phyloP scores from a whole-genome alignment of 805 yeast species.

The Teunomyces panamensis region DNA sequence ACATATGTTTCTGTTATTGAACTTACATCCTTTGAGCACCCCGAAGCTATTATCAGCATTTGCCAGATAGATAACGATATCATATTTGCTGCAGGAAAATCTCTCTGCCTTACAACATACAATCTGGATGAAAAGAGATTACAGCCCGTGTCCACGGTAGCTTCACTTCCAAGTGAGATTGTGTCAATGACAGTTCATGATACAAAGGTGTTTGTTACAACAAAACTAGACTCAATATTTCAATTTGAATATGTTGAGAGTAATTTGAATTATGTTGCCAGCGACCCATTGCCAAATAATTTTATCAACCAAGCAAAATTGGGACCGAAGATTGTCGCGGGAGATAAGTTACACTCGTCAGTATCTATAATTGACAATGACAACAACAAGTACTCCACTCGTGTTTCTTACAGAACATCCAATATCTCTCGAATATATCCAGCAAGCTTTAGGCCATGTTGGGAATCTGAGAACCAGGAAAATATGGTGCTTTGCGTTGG shows the following conservation, averaged over 20 bases:
- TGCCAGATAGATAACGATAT: constrained; percentile 32
- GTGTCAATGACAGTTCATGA: constrained; percentile 20
- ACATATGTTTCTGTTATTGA: constrained; percentile 24
- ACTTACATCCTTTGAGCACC: constrained; percentile 29
- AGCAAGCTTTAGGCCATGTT: constrained; percentile 19
- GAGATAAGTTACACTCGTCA: constrained; percentile 36
- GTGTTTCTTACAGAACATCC: constrained; percentile 18
- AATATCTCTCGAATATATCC: constrained; percentile 33
- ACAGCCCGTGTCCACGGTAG: constrained; percentile 22
- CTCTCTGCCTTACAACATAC: constrained; percentile 32
- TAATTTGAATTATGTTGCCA: constrained; percentile 14
- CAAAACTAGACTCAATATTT: constrained; percentile 34
- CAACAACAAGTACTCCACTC: constrained; percentile 5
- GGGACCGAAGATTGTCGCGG: constrained; percentile 22
- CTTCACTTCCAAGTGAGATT: constrained; percentile 30
- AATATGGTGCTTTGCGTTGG: constrained; percentile 26
- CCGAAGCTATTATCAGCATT: constrained; percentile 32
- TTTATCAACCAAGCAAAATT: constrained; percentile 28
- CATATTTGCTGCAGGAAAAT: constrained; percentile 28
- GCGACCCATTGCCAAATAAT: constrained; percentile 34
- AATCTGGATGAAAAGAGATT: constrained; percentile 29
- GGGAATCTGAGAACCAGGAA: constrained; percentile 14
- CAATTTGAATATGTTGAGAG: constrained; percentile 20
- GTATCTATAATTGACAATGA: constrained; percentile 22
- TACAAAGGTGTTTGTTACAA: constrained; percentile 23